phyloP scores from a whole-genome alignment of 306 rosid genomes.

The Spatholobus suberectus region DNA sequence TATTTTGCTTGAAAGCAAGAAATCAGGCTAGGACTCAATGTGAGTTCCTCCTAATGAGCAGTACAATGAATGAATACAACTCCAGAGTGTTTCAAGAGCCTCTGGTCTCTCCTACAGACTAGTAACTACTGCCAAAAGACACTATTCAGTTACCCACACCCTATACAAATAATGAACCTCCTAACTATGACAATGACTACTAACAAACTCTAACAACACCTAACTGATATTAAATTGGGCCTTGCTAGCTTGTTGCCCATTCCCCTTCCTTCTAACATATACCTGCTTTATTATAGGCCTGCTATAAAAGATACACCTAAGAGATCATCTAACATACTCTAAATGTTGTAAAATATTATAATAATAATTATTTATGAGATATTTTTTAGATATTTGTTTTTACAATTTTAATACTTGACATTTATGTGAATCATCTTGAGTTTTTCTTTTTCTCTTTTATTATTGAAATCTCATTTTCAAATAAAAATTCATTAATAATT shows the following conservation, averaged over 20 bases:
- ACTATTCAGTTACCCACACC: too few species aligned
- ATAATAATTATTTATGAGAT: constrained; percentile 16
- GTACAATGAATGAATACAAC: too few species aligned
- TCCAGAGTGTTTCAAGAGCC: too few species aligned
- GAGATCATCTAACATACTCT: background rate
- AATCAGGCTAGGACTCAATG: too few species aligned
- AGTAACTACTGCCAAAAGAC: too few species aligned
- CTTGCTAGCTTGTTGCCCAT: background rate
- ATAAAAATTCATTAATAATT: background rate
- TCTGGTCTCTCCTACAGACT: too few species aligned
- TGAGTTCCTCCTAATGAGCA: too few species aligned
- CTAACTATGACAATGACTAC: background rate
- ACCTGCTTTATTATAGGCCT: background rate
- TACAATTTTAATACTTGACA: background rate
- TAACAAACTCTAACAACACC: background rate
- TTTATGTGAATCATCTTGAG: background rate
- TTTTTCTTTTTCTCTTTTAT: background rate
- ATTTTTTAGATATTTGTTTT: background rate
- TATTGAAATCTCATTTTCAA: background rate
- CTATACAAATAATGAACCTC: too few species aligned
- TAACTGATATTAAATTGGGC: background rate
- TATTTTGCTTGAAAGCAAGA: too few species aligned
- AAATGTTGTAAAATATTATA: background rate
- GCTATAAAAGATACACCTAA: background rate
- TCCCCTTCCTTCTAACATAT: background rate